These are phyloP conservation scores for Berberis vulgaris DNA, from an alignment of 164 flowering plant genomes.

Conservation along the genomic window DNA sequence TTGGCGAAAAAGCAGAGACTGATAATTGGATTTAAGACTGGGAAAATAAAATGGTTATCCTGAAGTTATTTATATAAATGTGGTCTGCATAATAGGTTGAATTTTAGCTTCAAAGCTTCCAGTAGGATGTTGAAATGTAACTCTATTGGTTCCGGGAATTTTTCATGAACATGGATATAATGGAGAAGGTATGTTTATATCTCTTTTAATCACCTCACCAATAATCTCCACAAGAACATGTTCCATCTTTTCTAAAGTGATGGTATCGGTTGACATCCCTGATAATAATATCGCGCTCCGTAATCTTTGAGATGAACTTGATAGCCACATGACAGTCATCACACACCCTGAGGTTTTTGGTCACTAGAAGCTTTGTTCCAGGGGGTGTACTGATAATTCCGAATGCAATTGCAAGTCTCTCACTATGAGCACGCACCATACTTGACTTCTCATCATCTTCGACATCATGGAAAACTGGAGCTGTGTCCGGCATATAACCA, in stretches of 20 bases:
- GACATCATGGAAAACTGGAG: constrained; percentile 7
- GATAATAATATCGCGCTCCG: constrained; percentile 5
- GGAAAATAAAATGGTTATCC: too few species aligned
- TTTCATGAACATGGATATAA: too few species aligned
- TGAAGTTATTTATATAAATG: too few species aligned
- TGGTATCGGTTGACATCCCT: constrained; percentile 9
- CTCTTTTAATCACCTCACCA: not conserved
- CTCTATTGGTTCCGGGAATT: too few species aligned
- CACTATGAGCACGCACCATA: constrained; percentile 7
- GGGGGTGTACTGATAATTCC: constrained; percentile 6
- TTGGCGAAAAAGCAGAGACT: too few species aligned
- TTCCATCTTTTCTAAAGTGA: constrained; percentile 6
- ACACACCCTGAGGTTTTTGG: constrained; percentile 9
- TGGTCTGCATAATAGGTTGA: too few species aligned
- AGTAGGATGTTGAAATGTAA: too few species aligned
- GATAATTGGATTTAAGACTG: too few species aligned
- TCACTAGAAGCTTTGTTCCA: constrained; percentile 7
- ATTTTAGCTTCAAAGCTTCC: too few species aligned
- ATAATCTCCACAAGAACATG: constrained; percentile 8
- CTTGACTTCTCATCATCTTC: constrained; percentile 8
- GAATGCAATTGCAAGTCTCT: constrained; percentile 8
- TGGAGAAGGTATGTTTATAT: too few species aligned
- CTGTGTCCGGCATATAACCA: constrained; percentile 6
- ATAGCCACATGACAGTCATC: constrained; percentile 9
- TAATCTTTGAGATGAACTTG: constrained; percentile 8